phyloP scores from a whole-genome alignment of 192 early-diverging fungal species.

The Coemansia sp. region DNA sequence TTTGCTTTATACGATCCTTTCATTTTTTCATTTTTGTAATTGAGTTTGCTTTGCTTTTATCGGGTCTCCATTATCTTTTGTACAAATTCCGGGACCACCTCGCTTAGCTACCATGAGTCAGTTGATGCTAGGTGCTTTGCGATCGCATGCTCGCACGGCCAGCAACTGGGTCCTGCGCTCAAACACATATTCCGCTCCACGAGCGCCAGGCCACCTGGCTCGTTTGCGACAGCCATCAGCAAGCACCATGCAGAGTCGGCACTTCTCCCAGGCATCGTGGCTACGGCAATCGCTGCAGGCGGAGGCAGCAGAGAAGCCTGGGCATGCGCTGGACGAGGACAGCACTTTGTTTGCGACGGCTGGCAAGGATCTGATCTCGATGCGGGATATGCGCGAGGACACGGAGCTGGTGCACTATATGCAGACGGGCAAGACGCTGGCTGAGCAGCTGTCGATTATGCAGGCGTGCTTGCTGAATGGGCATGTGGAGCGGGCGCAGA shows the following conservation, averaged over 20 bases:
- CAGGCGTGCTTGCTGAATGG: conserved; percentile 77
- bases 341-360: conserved; percentile 23
- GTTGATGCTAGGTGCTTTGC: conserved; percentile 21
- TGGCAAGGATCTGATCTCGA: conserved; percentile 9
- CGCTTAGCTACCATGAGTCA: conserved; percentile 31
- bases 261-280: conserved; percentile 17
- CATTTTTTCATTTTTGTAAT: neutral
- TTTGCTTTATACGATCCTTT: neutral
- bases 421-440: conserved; percentile 49
- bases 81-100: neutral
- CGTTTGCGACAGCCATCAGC: neutral
- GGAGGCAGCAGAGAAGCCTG: conserved; percentile 12
- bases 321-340: conserved; percentile 8
- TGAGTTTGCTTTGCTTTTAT: neutral
- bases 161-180: neutral
- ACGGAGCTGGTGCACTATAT: conserved; percentile 26
- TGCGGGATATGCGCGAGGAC: conserved; percentile 20
- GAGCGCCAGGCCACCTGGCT: neutral
- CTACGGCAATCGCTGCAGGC: conserved; percentile 14
- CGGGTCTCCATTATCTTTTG: neutral
- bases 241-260: neutral
- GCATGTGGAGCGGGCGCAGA: conserved; percentile 69
- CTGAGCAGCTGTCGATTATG: conserved; percentile 75
- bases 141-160: conserved; percentile 6
- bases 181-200: conserved; percentile 1